phyloP scores from a whole-genome alignment of 2,329 filamentous ascomycete species.

The Fusarium camptoceras region DNA sequence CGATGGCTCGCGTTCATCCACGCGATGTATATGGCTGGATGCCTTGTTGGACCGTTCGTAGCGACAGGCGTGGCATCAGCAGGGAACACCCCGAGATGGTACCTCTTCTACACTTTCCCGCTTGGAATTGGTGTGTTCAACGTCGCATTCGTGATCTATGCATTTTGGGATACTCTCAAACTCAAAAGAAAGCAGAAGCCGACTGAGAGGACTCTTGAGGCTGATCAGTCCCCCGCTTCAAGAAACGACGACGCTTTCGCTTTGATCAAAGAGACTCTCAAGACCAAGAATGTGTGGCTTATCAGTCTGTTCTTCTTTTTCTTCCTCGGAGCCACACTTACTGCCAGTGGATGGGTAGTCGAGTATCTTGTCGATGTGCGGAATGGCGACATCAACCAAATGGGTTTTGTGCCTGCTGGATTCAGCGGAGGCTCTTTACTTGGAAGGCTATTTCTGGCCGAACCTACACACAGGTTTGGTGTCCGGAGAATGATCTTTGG shows the following conservation, averaged over 20 bases:
- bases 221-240: conserved; percentile 11
- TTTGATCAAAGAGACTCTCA: conserved; percentile 60
- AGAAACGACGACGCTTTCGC: conserved; percentile 51
- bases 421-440: conserved; percentile 69
- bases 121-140: conserved; percentile 65
- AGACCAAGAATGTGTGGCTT: conserved; percentile 64
- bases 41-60: conserved; percentile 67
- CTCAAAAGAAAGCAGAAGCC: conserved; percentile 40
- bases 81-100: conserved; percentile 57
- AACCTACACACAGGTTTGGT: conserved; percentile 69
- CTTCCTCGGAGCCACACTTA: conserved; percentile 67
- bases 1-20: conserved; percentile 73
- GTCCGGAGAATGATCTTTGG: conserved; percentile 68
- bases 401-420: conserved; percentile 72
- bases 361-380: conserved; percentile 73
- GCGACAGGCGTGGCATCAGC: conserved; percentile 62
- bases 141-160: conserved; percentile 57
- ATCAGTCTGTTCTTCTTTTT: conserved; percentile 74
- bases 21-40: conserved; percentile 70
- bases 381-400: conserved; percentile 64
- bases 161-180: conserved; percentile 62
- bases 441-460: conserved; percentile 67
- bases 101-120: conserved; percentile 67
- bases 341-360: conserved; percentile 71
- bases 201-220: conserved; percentile 4